Evolutionary conservation across 2,329 filamentous ascomycete species (phyloP).

Genomic region (Epichloe hybrida): DNA sequence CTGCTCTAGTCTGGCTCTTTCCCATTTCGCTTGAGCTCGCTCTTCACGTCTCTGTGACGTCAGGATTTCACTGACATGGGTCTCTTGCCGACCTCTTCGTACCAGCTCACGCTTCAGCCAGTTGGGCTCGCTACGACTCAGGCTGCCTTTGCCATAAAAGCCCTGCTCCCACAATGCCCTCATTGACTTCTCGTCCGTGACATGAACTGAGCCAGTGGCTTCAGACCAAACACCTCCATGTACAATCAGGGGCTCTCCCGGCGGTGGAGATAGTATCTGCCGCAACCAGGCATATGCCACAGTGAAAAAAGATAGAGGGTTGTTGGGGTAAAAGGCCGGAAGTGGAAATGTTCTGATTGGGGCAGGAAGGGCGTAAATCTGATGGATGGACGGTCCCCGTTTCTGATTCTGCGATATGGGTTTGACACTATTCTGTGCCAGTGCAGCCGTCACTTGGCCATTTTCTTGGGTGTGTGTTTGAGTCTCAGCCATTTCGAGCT

Average conservation of each 20-base stretch:
- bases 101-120: conserved; percentile 80
- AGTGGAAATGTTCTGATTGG: conserved; percentile 74
- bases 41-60: conserved; percentile 68
- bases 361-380: conserved; percentile 70
- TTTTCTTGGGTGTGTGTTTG: conserved; percentile 12
- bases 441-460: conserved; percentile 7
- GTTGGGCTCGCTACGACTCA: conserved; percentile 88
- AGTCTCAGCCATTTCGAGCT: conserved; percentile 29
- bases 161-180: conserved; percentile 88
- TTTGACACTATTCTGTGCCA: conserved; percentile 5
- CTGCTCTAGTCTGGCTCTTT: conserved; percentile 76
- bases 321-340: conserved; percentile 79
- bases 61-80: conserved; percentile 66
- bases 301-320: conserved; percentile 77
- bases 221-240: conserved; percentile 71
- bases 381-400: conserved; percentile 37
- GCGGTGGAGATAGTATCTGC: conserved; percentile 55
- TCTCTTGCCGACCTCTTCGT: conserved; percentile 48
- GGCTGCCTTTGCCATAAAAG: conserved; percentile 87
- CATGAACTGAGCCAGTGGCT: conserved; percentile 68
- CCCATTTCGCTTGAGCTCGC: conserved; percentile 74
- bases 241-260: conserved; percentile 47
- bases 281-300: conserved; percentile 64
- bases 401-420: conserved; percentile 16
- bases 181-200: conserved; percentile 63